phyloP scores from a whole-genome alignment of 225 moss, liverwort and hornwort species.

The Physcomitrium patens region DNA sequence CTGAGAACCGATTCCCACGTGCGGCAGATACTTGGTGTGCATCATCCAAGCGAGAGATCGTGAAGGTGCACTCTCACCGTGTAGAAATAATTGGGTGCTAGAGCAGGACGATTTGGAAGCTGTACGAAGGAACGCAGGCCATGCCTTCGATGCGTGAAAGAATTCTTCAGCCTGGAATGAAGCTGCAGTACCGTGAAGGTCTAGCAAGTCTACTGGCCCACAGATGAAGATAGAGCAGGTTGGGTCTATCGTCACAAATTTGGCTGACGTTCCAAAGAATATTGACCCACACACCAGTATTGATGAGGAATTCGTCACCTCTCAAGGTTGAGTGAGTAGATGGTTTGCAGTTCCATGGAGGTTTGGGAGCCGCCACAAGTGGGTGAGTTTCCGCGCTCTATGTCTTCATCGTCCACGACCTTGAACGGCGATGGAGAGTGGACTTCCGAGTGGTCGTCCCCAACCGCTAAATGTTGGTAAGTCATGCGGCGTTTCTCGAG shows the following conservation, averaged over 20 bases:
- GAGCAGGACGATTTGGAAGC: neutral
- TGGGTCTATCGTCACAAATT: neutral
- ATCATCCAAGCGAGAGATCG: neutral
- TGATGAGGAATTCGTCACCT: slow-evolving; percentile 10
- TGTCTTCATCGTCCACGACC: slow-evolving; percentile 25
- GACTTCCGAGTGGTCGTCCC: neutral
- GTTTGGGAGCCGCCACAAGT: slow-evolving; percentile 30
- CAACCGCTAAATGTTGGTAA: slow-evolving; percentile 27
- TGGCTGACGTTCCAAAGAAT: neutral
- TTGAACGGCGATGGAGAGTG: slow-evolving; percentile 12
- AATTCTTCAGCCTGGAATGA: neutral
- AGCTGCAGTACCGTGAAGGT: neutral
- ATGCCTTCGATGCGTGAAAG: neutral
- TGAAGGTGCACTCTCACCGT: slow-evolving; percentile 3
- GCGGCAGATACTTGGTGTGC: neutral
- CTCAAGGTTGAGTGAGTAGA: slow-evolving; percentile 42
- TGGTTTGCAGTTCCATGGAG: slow-evolving; percentile 41
- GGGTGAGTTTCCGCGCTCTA: slow-evolving; percentile 31
- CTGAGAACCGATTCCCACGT: too few relatives aligned
- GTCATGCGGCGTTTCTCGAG: neutral
- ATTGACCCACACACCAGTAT: neutral
- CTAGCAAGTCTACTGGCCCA: neutral
- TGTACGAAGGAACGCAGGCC: neutral
- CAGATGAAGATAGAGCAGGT: neutral
- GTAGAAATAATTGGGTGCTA: neutral